Evolutionary conservation across 2,329 filamentous ascomycete species (phyloP), one percentile per base, ranked within the genome.

Genomic region (Fusarium neocosmosporiellum): DNA sequence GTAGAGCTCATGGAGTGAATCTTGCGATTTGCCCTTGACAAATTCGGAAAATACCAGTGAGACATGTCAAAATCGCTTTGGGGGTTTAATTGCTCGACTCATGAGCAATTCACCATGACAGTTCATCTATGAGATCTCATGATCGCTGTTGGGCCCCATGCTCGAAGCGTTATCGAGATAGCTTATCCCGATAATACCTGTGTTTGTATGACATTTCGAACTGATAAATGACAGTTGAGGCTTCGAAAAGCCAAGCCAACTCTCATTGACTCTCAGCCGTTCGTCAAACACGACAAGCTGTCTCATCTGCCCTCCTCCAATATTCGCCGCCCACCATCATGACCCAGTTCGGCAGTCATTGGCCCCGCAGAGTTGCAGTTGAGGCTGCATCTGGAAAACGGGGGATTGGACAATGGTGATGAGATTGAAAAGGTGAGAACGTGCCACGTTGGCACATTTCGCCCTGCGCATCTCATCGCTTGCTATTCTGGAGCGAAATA

Each of bases 391-490:
- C 29, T 50, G 46, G 46, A 20, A 46, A 10, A 22, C 27, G 34
- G 10, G 37, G 54, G 55, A 36, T 34, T 57, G 53, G 37, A 24
- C 29, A 48, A 58, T 41, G 20, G 29, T 57, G 60, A 58, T 31
- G 22, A 18, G 10, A 20, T 53, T 33, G 31, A 27, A n/a, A 27
- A 48, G 27, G 60, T 46, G 37, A 27, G 31, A 63, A 54, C 18
- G 66, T 70, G 67, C 22, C 53, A 54, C 57, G 50, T 59, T 36
- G 31, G 55, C 24, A 22, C 20, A 29, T 69, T 43, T 57, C 20
- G 24, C 33, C 50, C 48, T 27, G 22, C 53, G 39, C 29, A n/a
- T 41, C 18, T 46, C 36, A 22, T 22, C 18, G 29, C 22, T 59
- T 41, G 27, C 18, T 18, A 10, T 11, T 64, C 11, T 14, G 31